These are phyloP conservation scores for Jasminum sambac DNA, from an alignment of 257 asterid genomes.

Conservation along the genomic window DNA sequence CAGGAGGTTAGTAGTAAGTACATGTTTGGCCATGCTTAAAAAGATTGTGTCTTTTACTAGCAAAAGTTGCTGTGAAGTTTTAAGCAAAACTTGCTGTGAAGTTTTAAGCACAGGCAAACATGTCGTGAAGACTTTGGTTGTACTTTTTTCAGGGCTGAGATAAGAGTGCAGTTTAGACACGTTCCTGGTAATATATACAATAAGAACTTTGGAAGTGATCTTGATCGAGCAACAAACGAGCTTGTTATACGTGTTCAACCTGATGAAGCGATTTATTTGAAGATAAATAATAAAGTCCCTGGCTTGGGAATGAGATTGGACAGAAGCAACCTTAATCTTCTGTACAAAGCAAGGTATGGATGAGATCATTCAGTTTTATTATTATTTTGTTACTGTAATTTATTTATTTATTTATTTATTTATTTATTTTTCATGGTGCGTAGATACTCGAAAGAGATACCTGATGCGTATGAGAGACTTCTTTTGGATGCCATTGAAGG, in stretches of 20 bases:
- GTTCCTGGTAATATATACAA: conserved; percentile 94
- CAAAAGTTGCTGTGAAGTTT: neutral
- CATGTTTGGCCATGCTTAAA: neutral
- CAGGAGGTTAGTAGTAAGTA: conserved; percentile 45
- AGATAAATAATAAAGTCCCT: conserved; percentile 93
- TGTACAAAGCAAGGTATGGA: conserved; percentile 81
- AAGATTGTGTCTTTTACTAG: neutral
- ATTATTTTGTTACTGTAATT: neutral
- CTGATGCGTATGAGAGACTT: conserved; percentile 94
- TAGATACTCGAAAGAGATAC: conserved; percentile 90
- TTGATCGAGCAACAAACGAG: conserved; percentile 89
- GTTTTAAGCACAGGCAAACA: neutral
- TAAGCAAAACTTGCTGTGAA: too few species aligned
- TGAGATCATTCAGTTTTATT: neutral
- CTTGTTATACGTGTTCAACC: conserved; percentile 97
- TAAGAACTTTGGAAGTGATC: conserved; percentile 64
- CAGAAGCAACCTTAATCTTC: conserved; percentile 86
- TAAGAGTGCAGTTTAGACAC: conserved; percentile 90
- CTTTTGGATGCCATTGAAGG: conserved; percentile 93
- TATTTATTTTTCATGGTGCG: too few species aligned
- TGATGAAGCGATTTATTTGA: conserved; percentile 84
- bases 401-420: conserved; percentile 3
- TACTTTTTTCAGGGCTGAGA: conserved; percentile 61
- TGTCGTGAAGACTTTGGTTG: neutral
- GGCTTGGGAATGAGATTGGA: conserved; percentile 93